phyloP scores from a whole-genome alignment of 2,329 filamentous ascomycete genomes.

The Aspergillus neoniger region DNA sequence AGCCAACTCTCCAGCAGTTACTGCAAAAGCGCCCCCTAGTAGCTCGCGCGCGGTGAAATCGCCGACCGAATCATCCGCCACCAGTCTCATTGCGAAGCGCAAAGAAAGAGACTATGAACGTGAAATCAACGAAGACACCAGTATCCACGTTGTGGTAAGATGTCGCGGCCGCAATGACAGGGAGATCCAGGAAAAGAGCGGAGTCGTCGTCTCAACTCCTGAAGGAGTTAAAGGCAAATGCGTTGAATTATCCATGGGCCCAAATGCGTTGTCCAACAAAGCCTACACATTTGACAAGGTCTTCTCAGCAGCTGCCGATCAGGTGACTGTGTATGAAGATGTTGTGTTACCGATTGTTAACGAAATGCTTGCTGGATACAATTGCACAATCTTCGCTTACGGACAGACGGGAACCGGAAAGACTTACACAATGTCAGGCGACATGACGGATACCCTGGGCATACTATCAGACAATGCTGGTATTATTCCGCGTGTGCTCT shows the following conservation, averaged over 20 bases:
- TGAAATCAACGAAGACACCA: conserved; percentile 76
- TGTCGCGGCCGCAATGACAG: conserved; percentile 91
- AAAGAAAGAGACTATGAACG: conserved; percentile 83
- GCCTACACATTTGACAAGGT: conserved; percentile 96
- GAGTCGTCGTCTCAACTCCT: conserved; percentile 77
- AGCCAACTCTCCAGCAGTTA: conserved; percentile 70
- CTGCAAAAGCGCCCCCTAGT: conserved; percentile 59
- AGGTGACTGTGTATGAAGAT: conserved; percentile 91
- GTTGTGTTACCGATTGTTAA: conserved; percentile 90
- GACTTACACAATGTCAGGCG: conserved; percentile 98
- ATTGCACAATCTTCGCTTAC: conserved; percentile 98
- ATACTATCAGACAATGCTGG: conserved; percentile 88
- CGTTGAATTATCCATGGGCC: conserved; percentile 87
- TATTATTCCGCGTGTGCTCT: conserved; percentile 88
- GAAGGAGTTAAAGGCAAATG: conserved; percentile 84
- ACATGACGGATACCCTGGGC: conserved; percentile 85
- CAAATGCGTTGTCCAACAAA: conserved; percentile 91
- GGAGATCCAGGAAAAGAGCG: conserved; percentile 91
- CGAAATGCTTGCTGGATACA: conserved; percentile 94
- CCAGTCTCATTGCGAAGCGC: conserved; percentile 67
- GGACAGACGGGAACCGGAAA: conserved; percentile 98
- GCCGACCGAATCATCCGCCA: conserved; percentile 44
- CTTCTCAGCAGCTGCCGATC: conserved; percentile 91
- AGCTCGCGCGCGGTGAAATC: conserved; percentile 44
- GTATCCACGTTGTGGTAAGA: conserved; percentile 95